Base-by-base conservation (phyloP, 1,284 basidiomycete genomes). In the Ustilago curta region DNA sequence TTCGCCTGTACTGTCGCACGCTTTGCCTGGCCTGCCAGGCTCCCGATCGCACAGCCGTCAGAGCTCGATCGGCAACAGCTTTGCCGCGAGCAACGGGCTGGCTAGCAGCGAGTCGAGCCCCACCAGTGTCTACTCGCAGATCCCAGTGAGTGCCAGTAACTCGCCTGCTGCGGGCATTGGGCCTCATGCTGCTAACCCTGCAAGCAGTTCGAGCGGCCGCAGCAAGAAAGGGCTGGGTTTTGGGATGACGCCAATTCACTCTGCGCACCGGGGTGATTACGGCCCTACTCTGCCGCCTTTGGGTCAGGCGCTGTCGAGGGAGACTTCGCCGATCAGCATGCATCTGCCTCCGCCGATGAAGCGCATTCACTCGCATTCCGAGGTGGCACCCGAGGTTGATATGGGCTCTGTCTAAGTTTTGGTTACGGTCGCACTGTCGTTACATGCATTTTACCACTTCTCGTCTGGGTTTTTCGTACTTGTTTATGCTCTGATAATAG, bases 161-260 rank as follows among this genome's bases (percentile, higher is more conserved):
- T 75, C 68, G 54, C 68, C 72, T 19, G 67, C 72, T 6, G 58
- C 37, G 0, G 68, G 52, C 4, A 59, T 74, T 27, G 71, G 71
- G 2, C 29, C 60, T 4, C 47, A 68, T 14, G 8, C 58, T n/a
- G 42, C 27, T 3, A n/a, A 8, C 19, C 8, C 23, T 27, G 35
- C 35, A 37, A 48, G 27, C 29, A 19, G 47, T 18, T 49, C 43
- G 52, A 18, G 14, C 40, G 16, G 42, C 19, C 23, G 59, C 32
- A 54, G 57, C 45, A 70, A 65, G 23, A 75, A 75, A 48, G 53
- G 53, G 8, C 35, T 62, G 12, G 51, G 57, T 12, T 68, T 75
- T 9, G 72, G 72, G n/a, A 70, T 75, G 72, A 75, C 72, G 8
- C 72, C 72, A 7, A 75, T 75, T 18, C 72, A 75, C 64, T 67